Evolutionary conservation across 1,284 basidiomycete species (phyloP).

Genomic region (Cutaneotrichosporon dermatis): DNA sequence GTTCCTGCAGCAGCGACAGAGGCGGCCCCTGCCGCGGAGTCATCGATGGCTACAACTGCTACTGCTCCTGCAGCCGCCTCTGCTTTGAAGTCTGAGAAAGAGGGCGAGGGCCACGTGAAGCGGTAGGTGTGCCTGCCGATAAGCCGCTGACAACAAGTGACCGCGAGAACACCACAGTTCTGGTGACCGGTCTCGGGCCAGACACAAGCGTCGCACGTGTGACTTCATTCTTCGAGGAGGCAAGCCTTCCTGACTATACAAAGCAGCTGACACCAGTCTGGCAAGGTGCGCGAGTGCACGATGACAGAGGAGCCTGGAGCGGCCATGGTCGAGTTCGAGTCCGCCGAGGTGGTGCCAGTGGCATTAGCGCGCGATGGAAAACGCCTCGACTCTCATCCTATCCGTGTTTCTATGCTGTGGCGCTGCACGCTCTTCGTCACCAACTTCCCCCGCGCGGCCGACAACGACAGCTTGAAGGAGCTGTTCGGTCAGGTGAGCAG

Average conservation of each 20-base stretch:
- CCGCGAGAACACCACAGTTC: slow-evolving; percentile 89
- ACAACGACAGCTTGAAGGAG: slow-evolving; percentile 69
- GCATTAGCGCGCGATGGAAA: slow-evolving; percentile 94
- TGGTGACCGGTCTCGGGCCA: slow-evolving; percentile 68
- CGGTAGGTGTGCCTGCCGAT: slow-evolving; percentile 9
- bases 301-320: slow-evolving; percentile 47
- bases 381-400: slow-evolving; percentile 62
- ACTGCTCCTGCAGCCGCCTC: slow-evolving; percentile 3
- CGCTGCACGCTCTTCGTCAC: slow-evolving; percentile 92
- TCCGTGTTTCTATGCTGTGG: slow-evolving; percentile 85
- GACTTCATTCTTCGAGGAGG: slow-evolving; percentile 75
- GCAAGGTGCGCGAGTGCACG: slow-evolving; percentile 66
- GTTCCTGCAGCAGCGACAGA: neutral
- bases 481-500: slow-evolving; percentile 68
- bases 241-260: slow-evolving; percentile 49
- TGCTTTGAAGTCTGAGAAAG: slow-evolving; percentile 10
- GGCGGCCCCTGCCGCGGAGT: neutral
- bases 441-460: slow-evolving; percentile 84
- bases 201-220: slow-evolving; percentile 63
- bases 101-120: slow-evolving; percentile 27
- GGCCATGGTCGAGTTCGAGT: slow-evolving; percentile 48
- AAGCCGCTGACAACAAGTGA: slow-evolving; percentile 57
- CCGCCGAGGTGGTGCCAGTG: slow-evolving; percentile 64
- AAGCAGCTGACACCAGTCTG: slow-evolving; percentile 60
- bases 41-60: neutral